Percentiles rank a stretch among this genome's conserved stretches.
phyloP scores from a whole-genome alignment of 495 filamentous ascomycete genomes.

The Darksidea phi region DNA sequence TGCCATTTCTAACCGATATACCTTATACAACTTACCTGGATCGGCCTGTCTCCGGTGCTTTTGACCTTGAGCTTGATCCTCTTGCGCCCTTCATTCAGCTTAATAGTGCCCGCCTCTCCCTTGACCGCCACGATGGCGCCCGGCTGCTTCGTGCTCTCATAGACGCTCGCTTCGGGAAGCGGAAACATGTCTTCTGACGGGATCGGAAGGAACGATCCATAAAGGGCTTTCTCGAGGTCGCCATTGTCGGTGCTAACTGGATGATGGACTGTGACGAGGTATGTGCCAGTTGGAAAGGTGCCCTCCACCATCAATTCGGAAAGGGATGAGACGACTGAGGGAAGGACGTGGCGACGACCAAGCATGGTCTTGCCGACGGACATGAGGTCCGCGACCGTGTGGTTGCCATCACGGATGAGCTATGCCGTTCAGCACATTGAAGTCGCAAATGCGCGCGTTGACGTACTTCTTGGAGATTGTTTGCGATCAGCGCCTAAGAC shows the following conservation, averaged over 20 bases:
- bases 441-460: not conserved
- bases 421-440: slow-evolving; percentile 38
- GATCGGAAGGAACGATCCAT: slow-evolving; percentile 87
- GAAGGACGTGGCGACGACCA: slow-evolving; percentile 88
- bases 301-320: slow-evolving; percentile 89
- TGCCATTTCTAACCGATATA: not conserved
- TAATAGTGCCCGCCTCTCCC: slow-evolving; percentile 53
- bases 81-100: slow-evolving; percentile 71
- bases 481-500: slow-evolving; percentile 81
- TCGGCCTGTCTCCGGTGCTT: slow-evolving; percentile 85
- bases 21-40: slow-evolving; percentile 59
- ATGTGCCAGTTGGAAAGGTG: slow-evolving; percentile 87
- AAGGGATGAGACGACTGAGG: slow-evolving; percentile 73
- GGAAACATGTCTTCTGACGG: slow-evolving; percentile 65
- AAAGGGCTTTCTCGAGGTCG: slow-evolving; percentile 78
- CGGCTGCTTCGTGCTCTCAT: slow-evolving; percentile 65
- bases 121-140: slow-evolving; percentile 77
- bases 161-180: slow-evolving; percentile 58
- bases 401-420: slow-evolving; percentile 94
- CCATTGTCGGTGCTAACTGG: slow-evolving; percentile 87
- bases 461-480: slow-evolving; percentile 80
- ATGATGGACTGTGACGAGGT: slow-evolving; percentile 91
- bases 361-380: slow-evolving; percentile 85
- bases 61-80: slow-evolving; percentile 73
- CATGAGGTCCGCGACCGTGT: slow-evolving; percentile 93